A percentile compares a stretch with the other conserved stretches of the same genome.
These are phyloP conservation scores for Plectranthus barbatus DNA, from an alignment of 257 asterid genomes.

Conservation along the genomic window DNA sequence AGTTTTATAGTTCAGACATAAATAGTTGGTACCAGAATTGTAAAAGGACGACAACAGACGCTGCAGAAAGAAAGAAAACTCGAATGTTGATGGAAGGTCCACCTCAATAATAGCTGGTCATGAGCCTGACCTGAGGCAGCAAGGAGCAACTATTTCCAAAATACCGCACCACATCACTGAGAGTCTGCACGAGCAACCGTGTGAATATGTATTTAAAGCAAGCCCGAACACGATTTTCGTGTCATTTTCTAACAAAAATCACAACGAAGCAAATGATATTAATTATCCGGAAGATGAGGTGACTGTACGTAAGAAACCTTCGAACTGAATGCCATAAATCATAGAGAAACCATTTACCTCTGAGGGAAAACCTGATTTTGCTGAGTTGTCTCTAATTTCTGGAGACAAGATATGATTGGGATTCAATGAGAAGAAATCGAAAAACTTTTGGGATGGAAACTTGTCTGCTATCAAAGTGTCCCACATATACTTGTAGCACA, in stretches of 20 bases:
- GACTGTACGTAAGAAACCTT: background rate
- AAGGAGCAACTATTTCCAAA: slow-evolving; percentile 42
- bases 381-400: slow-evolving; percentile 47
- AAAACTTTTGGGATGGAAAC: slow-evolving; percentile 54
- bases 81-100: slow-evolving; percentile 5
- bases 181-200: slow-evolving; percentile 50
- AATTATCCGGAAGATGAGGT: background rate
- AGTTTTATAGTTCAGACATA: too few relatives aligned
- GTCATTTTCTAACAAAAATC: background rate
- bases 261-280: background rate
- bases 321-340: background rate
- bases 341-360: slow-evolving; percentile 37
- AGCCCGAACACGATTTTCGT: too few relatives aligned
- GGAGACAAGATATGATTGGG: slow-evolving; percentile 47
- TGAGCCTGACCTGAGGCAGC: slow-evolving; percentile 65
- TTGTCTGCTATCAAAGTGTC: slow-evolving; percentile 58
- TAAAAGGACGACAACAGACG: too few relatives aligned
- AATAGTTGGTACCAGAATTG: too few relatives aligned
- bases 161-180: slow-evolving; percentile 48
- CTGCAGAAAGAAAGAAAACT: background rate
- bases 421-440: slow-evolving; percentile 67
- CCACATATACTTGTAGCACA: slow-evolving; percentile 94
- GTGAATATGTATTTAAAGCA: slow-evolving; percentile 4
- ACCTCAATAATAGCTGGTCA: slow-evolving; percentile 67
- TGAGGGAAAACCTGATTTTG: slow-evolving; percentile 61